These are phyloP conservation scores for Grosmannia serpens DNA, from an alignment of 2,329 filamentous ascomycete genomes.

Conservation along the genomic window DNA sequence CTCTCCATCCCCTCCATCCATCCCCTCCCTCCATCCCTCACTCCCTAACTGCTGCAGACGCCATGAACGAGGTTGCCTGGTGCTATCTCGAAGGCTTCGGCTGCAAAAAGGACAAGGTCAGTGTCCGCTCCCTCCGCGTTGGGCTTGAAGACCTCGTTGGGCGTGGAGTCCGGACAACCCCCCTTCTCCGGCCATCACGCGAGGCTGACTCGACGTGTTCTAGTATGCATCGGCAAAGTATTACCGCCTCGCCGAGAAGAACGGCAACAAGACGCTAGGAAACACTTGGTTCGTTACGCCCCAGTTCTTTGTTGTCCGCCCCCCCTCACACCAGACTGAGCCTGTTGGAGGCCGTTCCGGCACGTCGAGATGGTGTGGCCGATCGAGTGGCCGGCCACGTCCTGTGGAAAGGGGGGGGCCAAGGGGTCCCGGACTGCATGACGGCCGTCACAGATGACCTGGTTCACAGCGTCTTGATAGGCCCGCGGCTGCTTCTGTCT, in stretches of 20 bases:
- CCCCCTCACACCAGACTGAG: too few relatives aligned
- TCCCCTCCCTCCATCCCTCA: background rate
- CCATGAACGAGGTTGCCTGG: conserved; percentile 94
- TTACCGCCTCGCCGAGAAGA: conserved; percentile 80
- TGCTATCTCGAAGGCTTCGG: conserved; percentile 97
- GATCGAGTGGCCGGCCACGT: too few relatives aligned
- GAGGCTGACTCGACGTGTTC: conserved; percentile 32
- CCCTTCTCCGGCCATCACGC: conserved; percentile 22
- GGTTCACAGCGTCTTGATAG: too few relatives aligned
- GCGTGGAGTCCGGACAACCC: background rate
- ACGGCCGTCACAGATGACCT: too few relatives aligned
- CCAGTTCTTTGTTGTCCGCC: conserved; percentile 4
- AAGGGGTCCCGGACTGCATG: too few relatives aligned
- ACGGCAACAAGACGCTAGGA: conserved; percentile 79
- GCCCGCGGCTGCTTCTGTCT: too few relatives aligned
- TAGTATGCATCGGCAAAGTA: conserved; percentile 78
- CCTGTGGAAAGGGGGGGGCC: too few relatives aligned
- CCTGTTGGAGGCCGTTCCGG: too few relatives aligned
- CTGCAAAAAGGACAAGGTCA: conserved; percentile 95
- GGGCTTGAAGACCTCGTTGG: background rate
- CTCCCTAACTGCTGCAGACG: conserved; percentile 43
- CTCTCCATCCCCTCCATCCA: background rate
- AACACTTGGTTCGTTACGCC: conserved; percentile 64
- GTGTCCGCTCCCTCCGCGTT: conserved; percentile 18
- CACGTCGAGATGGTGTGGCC: too few relatives aligned